phyloP scores from a whole-genome alignment of 768 basidiomycete genomes.

The Daedalea quercina region DNA sequence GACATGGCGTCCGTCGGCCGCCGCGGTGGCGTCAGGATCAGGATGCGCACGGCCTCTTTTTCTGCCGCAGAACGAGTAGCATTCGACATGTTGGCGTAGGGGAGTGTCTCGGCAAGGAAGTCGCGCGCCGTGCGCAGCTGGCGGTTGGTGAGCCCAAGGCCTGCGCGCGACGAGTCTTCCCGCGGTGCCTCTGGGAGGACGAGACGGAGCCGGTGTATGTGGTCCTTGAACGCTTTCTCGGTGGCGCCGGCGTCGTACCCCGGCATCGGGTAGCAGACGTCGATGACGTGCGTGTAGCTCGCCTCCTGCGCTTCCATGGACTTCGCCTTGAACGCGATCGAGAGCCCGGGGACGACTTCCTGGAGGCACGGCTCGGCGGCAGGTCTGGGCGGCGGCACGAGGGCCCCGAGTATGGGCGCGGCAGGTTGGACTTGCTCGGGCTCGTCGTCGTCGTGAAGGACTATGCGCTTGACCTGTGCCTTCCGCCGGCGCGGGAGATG shows the following conservation, averaged over 20 bases:
- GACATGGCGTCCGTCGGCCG: constrained; percentile 25
- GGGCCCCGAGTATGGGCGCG: neutral
- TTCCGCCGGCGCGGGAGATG: constrained; percentile 16
- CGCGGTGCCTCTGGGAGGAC: constrained; percentile 10
- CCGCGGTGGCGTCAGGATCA: constrained; percentile 22
- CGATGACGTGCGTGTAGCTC: constrained; percentile 22
- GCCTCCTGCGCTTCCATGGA: constrained; percentile 4
- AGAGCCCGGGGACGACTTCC: constrained; percentile 18
- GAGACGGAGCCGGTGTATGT: constrained; percentile 14
- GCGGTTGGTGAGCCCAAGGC: constrained; percentile 21
- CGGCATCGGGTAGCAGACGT: constrained; percentile 10
- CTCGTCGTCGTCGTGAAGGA: constrained; percentile 5
- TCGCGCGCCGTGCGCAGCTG: constrained; percentile 37
- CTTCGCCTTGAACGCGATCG: constrained; percentile 16
- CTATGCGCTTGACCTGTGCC: constrained; percentile 10
- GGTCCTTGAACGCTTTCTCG: constrained; percentile 6
- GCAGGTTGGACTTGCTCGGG: neutral
- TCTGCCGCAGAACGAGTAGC: constrained; percentile 4
- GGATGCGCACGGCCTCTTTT: constrained; percentile 13
- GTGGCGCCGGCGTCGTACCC: constrained; percentile 1
- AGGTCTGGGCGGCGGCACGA: constrained; percentile 1
- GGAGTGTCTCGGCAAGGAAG: constrained; percentile 35
- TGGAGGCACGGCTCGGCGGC: constrained; percentile 13
- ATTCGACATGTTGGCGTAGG: constrained; percentile 17
- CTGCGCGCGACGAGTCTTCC: constrained; percentile 5